Percentiles rank a stretch among this genome's conserved stretches.
phyloP scores from a whole-genome alignment of 2,329 filamentous ascomycete genomes.

The Cryphonectria nitschkei region DNA sequence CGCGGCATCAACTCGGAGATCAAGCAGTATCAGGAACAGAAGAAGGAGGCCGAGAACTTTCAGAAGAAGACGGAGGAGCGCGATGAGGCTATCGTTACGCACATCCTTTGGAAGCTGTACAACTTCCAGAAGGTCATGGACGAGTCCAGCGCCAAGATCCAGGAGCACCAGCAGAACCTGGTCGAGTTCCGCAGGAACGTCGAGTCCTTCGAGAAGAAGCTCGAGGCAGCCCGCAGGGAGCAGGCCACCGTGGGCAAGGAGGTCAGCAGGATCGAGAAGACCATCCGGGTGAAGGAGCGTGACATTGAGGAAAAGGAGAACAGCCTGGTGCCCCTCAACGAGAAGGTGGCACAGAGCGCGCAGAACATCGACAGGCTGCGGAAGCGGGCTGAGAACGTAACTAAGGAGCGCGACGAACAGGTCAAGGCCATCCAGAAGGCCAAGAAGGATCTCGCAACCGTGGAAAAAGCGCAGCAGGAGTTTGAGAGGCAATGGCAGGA shows the following conservation, averaged over 20 bases:
- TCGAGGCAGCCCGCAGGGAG: conserved; percentile 83
- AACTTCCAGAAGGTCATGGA: conserved; percentile 94
- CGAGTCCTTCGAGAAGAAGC: conserved; percentile 77
- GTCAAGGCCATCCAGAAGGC: conserved; percentile 70
- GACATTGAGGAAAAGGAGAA: conserved; percentile 86
- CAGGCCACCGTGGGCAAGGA: conserved; percentile 77
- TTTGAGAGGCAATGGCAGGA: conserved; percentile 90
- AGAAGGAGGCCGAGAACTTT: conserved; percentile 92
- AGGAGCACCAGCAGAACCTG: conserved; percentile 90
- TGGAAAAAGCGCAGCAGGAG: conserved; percentile 87
- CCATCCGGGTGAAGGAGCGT: conserved; percentile 83
- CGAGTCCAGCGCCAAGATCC: conserved; percentile 85
- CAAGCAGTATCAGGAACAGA: conserved; percentile 96
- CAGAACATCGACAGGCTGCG: conserved; percentile 71
- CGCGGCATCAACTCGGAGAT: conserved; percentile 97
- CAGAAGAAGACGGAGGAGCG: conserved; percentile 88
- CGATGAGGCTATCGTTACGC: conserved; percentile 87
- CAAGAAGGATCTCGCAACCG: conserved; percentile 77
- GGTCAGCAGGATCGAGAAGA: conserved; percentile 79
- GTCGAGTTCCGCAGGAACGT: conserved; percentile 90
- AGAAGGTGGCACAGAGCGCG: conserved; percentile 83
- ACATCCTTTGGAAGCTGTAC: conserved; percentile 95
- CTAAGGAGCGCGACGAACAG: conserved; percentile 77
- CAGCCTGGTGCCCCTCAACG: conserved; percentile 83
- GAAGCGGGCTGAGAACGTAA: conserved; percentile 69